Evolutionary conservation across 2,329 filamentous ascomycete species (phyloP), one percentile per base, ranked within the genome.

Genomic region (Setomelanomma holmii): DNA sequence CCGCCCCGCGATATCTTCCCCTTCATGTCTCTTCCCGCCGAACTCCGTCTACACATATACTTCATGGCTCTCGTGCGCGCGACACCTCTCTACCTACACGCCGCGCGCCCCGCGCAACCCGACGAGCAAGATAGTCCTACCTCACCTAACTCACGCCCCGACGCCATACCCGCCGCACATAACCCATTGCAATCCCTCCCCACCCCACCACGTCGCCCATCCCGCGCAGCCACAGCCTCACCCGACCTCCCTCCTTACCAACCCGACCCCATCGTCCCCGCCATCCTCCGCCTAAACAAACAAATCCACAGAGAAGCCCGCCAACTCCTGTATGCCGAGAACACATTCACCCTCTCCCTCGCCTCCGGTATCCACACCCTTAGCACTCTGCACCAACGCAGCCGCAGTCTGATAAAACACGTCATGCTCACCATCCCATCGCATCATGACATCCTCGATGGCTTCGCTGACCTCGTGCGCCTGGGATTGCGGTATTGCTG

Each of bases 371-470:
- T 76, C 35, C 59, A 68, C 34, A 75, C 76, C 1, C 70, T 80
- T 7, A 61, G 61, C 1, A 66, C 66, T 1, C 61, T 80, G 0
- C 76, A 78, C 49, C 78, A 80, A 56, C 76, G 76, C 54, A 73
- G 66, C 20, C 71, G 77, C 33, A 72, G 69, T 43, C 71, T 78
- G 38, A 78, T 79, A 53, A 78, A 77, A 46, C 69, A 75, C 52
- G 67, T 79, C 54, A 63, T 72, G 36, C 60, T 80, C 20, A 75
- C 74, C n/a, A 78, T 80, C 20, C 76, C 76, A 33, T 74, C 70
- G 5, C 77, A 79, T 56, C 75, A 77, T 63, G 77, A 79, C 43
- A 78, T 79, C 49, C 70, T 79, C 48, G 77, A 79, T 50, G 74
- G 74, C 22, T 80, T 80, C 60, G 71, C 76, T 20, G 77, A 80